phyloP scores from a whole-genome alignment of 169 alveolate genomes.

The Neospora caninum region DNA sequence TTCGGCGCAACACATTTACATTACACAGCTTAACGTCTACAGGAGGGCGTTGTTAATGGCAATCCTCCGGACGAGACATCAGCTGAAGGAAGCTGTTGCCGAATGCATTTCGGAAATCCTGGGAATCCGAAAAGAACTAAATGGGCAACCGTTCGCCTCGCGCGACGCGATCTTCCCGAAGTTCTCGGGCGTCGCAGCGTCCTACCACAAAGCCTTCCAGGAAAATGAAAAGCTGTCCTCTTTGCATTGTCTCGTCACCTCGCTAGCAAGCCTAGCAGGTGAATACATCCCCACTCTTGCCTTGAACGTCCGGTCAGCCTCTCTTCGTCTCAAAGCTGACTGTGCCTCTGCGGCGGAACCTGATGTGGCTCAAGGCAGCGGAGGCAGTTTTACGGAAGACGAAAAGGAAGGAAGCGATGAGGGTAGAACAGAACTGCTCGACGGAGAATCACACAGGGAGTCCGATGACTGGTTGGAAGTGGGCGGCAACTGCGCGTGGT shows the following conservation, averaged over 20 bases:
- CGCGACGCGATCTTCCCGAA: background rate
- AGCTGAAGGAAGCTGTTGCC: background rate
- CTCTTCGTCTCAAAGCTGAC: background rate
- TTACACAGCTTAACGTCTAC: background rate
- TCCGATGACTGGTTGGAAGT: background rate
- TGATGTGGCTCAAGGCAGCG: background rate
- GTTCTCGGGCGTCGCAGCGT: background rate
- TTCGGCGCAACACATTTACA: background rate
- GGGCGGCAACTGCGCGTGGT: slow-evolving; percentile 3
- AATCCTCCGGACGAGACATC: background rate
- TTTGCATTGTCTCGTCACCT: background rate
- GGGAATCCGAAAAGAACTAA: background rate
- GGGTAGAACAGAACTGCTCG: background rate
- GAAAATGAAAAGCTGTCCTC: background rate
- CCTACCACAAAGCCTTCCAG: slow-evolving; percentile 8
- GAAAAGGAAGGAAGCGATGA: background rate
- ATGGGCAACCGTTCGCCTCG: background rate
- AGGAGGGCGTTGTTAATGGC: background rate
- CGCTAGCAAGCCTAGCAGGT: background rate
- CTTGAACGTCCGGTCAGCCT: background rate
- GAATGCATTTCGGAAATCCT: background rate
- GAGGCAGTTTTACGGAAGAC: background rate
- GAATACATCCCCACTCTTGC: background rate
- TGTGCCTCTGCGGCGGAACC: background rate
- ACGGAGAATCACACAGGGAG: background rate